Evolutionary conservation across 2,329 filamentous ascomycete genomes (phyloP), one percentile per base, ranked within the genome.

Genomic region (Colletotrichum incanum): DNA sequence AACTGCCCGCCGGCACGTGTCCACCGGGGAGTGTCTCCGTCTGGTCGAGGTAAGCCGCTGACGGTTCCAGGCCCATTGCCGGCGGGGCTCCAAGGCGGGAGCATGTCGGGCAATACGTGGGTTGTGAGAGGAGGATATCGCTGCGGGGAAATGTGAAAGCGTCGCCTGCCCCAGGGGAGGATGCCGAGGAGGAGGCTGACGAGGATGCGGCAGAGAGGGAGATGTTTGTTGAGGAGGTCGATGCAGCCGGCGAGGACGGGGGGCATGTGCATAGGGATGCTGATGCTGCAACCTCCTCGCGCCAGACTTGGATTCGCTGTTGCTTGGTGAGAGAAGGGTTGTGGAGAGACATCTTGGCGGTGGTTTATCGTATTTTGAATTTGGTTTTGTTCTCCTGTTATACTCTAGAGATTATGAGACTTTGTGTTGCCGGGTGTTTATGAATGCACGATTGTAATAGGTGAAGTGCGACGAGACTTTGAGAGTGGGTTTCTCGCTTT

Each of bases 291-390:
- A 89, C 85, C 78, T 89, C 87, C 64, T 79, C 79, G 67, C 85
- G 84, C 87, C 87, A 89, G 71, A 85, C 81, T 71, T 85, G 78
- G 74, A 89, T 87, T 77, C 84, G 83, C 34, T 71, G 67, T 62
- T 68, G 69, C 45, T 70, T 66, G 31, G 58, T 47, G 47, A 67
- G 23, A 11, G 59, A 26, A 34, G 72, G 45, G 20, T 65, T 59
- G 31, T 56, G 49, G 37, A 52, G 69, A 28, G 67, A 63, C 70
- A 72, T 72, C 18, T 58, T 70, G 31, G 34, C 34, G 54, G n/a
- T 23, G 37, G 1, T 41, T 41, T 39, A 14, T 26, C 18, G 9
- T 41, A 4, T 18, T 41, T 16, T n/a, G n/a, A n/a, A n/a, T n/a
- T 26, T 26, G 3, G 41, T 26, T 39, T 45, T 23, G 23, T n/a